phyloP scores from a whole-genome alignment of 495 filamentous ascomycete genomes.

The Clavariopsis aquatica region DNA sequence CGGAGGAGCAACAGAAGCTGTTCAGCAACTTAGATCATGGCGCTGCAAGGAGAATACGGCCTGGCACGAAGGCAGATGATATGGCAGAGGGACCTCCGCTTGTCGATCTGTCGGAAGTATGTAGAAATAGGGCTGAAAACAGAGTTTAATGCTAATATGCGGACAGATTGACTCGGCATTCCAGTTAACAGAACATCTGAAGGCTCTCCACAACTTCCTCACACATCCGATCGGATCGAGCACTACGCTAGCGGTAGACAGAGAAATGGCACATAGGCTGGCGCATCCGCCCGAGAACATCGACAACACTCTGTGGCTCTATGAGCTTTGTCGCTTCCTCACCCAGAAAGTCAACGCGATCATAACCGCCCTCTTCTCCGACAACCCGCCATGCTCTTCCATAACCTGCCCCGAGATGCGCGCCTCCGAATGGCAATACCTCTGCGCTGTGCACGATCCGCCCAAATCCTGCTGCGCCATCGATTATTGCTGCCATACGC shows the following conservation, averaged over 20 bases:
- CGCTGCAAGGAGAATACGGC: slow-evolving; percentile 81
- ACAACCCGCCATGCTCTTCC: slow-evolving; percentile 81
- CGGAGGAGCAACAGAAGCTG: slow-evolving; percentile 51
- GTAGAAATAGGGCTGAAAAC: slow-evolving; percentile 21
- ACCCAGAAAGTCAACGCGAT: slow-evolving; percentile 89
- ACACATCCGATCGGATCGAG: slow-evolving; percentile 62
- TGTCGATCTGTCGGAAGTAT: slow-evolving; percentile 77
- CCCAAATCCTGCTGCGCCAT: slow-evolving; percentile 96
- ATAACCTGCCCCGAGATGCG: slow-evolving; percentile 96
- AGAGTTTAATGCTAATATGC: background rate
- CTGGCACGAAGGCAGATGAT: slow-evolving; percentile 83
- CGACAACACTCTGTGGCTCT: slow-evolving; percentile 89
- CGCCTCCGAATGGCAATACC: slow-evolving; percentile 96
- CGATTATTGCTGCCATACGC: slow-evolving; percentile 97
- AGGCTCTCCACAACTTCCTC: slow-evolving; percentile 80
- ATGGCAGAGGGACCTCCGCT: slow-evolving; percentile 91
- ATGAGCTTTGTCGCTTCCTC: slow-evolving; percentile 93
- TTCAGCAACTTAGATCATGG: slow-evolving; percentile 55
- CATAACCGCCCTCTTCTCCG: slow-evolving; percentile 87
- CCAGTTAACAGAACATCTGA: slow-evolving; percentile 96
- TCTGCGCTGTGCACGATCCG: slow-evolving; percentile 94
- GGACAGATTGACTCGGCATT: slow-evolving; percentile 80
- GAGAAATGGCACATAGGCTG: slow-evolving; percentile 68
- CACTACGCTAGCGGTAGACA: slow-evolving; percentile 65
- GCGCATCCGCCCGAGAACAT: slow-evolving; percentile 76